Base-by-base conservation (phyloP, 2,329 filamentous ascomycete genomes). In the Whalleya microplaca region DNA sequence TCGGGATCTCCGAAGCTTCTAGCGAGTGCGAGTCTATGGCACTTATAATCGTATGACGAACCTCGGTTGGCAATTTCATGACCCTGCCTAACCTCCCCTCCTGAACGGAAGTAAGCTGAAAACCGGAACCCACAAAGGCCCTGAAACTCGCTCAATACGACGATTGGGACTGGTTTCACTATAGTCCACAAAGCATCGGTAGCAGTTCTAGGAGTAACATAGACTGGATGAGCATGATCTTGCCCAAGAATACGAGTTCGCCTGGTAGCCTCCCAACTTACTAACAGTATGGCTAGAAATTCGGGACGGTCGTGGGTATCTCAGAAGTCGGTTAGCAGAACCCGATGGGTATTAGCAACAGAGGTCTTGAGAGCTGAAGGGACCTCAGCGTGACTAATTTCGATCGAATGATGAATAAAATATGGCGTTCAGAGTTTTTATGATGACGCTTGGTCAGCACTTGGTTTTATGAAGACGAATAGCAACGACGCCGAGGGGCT, bases 401-500 rank as follows among this genome's bases (percentile, higher is more conserved):
- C 23, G 23, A n/a, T 48, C 16, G 23, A 58, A 48, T 27, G 23
- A 45, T 37, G 51, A 46, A 19, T 21, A 46, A 64, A 58, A 45
- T 76, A 76, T 61, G 75, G 77, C 0, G 73, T 80, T 7, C 82
- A 71, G 23, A 74, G 1, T 75, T 81, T 40, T 58, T 79, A 80
- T 58, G 76, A 74, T 1, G 61, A 73, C 62, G 70, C 70, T 4
- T 72, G 69, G 68, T 68, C 61, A 41, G 69, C 72, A 8, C 69
- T 68, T 20, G 70, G 68, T 1, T 72, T 68, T 51, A 72, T 73
- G 68, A 72, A 73, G 63, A 72, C 70, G 2, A 73, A 71, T 51
- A 61, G 65, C 8, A 64, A 64, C 27, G 70, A 70, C 47, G 49
- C 60, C 32, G 64, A 63, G 41, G 62, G 69, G 20, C 62, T 62